Conservation (phyloP, 2,329 filamentous ascomycete genomes). For the Pestalotiopsis sp. region DNA sequence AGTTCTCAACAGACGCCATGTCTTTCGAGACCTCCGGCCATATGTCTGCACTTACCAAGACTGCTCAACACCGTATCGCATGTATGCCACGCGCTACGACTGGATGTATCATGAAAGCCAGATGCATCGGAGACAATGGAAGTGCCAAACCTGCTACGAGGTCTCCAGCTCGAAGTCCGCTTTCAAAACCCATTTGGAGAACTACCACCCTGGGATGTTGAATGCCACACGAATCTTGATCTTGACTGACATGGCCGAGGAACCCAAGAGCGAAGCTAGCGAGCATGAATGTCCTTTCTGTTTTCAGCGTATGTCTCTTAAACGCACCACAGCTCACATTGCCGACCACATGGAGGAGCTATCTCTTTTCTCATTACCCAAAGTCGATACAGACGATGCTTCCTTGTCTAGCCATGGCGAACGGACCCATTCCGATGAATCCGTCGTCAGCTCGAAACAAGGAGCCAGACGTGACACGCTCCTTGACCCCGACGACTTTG, state of each 20-base stretch:
- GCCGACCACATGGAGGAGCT: not conserved
- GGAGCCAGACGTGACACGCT: too few species aligned
- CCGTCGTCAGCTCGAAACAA: too few species aligned
- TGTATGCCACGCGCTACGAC: not conserved
- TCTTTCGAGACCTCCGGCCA: not conserved
- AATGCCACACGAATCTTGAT: not conserved
- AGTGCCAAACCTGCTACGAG: not conserved
- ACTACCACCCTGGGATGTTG: not conserved
- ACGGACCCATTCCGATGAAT: too few species aligned
- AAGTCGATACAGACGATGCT: conserved; percentile 23
- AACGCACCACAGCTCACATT: not conserved
- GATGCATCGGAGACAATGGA: not conserved
- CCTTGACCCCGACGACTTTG: too few species aligned
- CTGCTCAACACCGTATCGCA: not conserved
- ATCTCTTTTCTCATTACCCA: not conserved
- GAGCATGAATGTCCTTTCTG: not conserved
- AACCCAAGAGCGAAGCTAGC: not conserved
- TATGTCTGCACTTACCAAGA: not conserved
- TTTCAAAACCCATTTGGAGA: not conserved
- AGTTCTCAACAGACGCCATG: not conserved
- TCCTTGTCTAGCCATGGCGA: too few species aligned
- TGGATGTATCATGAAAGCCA: not conserved
- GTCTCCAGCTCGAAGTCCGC: not conserved
- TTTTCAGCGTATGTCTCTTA: not conserved
- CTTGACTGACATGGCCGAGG: not conserved